phyloP scores from a whole-genome alignment of 345 rosid genomes.

The Hibiscus mutabilis region DNA sequence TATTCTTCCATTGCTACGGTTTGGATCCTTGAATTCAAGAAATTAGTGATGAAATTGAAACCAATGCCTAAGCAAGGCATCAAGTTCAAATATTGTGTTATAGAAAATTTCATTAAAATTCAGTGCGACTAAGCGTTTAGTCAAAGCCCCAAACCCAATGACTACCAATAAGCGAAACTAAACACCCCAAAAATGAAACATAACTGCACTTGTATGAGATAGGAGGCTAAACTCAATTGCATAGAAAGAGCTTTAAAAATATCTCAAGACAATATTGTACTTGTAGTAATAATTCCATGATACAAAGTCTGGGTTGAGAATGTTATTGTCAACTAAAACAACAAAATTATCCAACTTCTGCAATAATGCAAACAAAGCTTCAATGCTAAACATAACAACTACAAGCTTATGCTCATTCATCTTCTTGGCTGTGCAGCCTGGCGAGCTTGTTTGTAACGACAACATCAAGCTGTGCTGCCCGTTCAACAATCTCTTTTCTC shows the following conservation, averaged over 20 bases:
- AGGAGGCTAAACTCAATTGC: not conserved
- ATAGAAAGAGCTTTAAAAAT: not conserved
- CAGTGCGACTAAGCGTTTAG: no score
- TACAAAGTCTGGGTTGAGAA: not conserved
- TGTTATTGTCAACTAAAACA: not conserved
- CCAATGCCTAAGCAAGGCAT: not conserved
- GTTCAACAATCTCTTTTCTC: conserved; percentile 72
- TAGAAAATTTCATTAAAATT: no score
- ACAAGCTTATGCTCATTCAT: conserved; percentile 36
- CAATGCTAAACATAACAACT: not conserved
- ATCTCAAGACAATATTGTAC: no score
- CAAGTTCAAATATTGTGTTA: no score
- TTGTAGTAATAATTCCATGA: not conserved
- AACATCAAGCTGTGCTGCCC: conserved; percentile 82
- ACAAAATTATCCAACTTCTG: conserved; percentile 1
- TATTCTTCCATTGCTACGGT: not conserved
- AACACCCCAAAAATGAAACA: no score
- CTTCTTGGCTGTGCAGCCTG: conserved; percentile 80
- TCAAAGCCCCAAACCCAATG: no score
- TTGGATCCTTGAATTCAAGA: not conserved
- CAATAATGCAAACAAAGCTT: not conserved
- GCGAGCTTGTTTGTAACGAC: conserved; percentile 64
- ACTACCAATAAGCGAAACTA: no score
- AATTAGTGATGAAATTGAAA: not conserved
- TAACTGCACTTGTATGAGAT: no score